Conservation (phyloP, 257 asterid species). For the Datura wrightii region DNA sequence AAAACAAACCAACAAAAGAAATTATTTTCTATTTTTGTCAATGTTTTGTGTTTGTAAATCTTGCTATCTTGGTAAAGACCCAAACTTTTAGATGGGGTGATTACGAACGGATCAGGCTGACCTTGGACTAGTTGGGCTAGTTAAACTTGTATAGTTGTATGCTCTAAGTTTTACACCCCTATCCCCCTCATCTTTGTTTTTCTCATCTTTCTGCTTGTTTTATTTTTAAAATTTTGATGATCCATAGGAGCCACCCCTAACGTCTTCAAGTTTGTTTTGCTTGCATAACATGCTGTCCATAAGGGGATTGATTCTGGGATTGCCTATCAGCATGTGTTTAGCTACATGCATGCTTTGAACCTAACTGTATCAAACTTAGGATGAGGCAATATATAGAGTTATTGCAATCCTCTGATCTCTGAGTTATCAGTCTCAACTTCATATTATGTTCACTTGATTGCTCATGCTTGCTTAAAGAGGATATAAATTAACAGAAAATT, state of each 20-base stretch:
- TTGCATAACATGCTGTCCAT: background rate
- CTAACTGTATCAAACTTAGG: background rate
- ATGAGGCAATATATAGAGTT: background rate
- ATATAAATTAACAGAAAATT: too few relatives aligned
- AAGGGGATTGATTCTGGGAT: conserved; percentile 25
- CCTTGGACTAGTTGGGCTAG: conserved; percentile 7
- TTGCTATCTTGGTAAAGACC: conserved; percentile 1
- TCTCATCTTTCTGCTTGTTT: background rate
- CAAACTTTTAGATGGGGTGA: background rate
- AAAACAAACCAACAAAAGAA: background rate
- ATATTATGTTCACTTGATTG: background rate
- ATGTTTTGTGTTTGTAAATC: background rate
- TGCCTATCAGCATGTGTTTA: background rate
- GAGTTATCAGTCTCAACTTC: background rate
- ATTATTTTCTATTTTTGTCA: background rate
- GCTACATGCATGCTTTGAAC: background rate
- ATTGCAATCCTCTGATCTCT: background rate
- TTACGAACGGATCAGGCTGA: background rate
- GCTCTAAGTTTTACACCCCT: background rate
- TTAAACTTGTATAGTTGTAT: background rate
- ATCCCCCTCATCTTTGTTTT: background rate
- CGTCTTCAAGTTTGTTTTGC: conserved; percentile 38
- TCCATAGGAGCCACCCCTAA: conserved; percentile 90
- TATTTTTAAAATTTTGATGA: conserved; percentile 56
- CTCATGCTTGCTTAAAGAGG: background rate